Evolutionary conservation across 106 monocot species (phyloP), one percentile per base, ranked within the genome.

Genomic region (Ottelia alismoides): DNA sequence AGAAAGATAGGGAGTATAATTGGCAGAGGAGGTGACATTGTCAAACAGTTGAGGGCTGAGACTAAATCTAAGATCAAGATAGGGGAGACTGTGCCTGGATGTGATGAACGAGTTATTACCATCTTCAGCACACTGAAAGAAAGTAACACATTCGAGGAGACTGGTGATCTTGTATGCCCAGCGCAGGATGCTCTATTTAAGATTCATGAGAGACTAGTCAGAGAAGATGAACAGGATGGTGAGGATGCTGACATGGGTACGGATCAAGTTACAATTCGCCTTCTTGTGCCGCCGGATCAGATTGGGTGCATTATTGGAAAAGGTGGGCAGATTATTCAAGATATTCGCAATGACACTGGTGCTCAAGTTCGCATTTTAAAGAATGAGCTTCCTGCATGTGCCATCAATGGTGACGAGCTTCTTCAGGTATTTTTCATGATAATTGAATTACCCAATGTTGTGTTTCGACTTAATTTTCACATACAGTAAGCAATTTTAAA

Each of bases 271-370:
- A 85, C 85, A 24, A 76, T 69, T 31, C 81, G 96, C 7, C 52
- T 96, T 43, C 81, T 96, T 58, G 78, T 96, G 47, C 96, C 96
- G 28, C 79, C 85, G 2, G 96, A 96, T 76, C 96, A 96, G 52
- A 89, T 96, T 68, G 96, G 96, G 31, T 96, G 89, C 49, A 74
- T 96, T 54, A 89, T 96, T 77, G 96, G 96, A 79, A 82, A 94
- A n/a, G n/a, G n/a, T n/a, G n/a, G n/a, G n/a, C n/a, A n/a, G n/a
- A n/a, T n/a, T n/a, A n/a, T n/a, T n/a, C n/a, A n/a, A n/a, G n/a
- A n/a, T n/a, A n/a, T n/a, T n/a, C n/a, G n/a, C n/a, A n/a, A n/a
- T n/a, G n/a, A n/a, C n/a, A n/a, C n/a, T n/a, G n/a, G n/a, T n/a
- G n/a, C n/a, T n/a, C n/a, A n/a, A n/a, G n/a, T n/a, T n/a, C n/a